Conservation (phyloP, 108 stramenopile species). For the Cylindrotheca fusiformis region DNA sequence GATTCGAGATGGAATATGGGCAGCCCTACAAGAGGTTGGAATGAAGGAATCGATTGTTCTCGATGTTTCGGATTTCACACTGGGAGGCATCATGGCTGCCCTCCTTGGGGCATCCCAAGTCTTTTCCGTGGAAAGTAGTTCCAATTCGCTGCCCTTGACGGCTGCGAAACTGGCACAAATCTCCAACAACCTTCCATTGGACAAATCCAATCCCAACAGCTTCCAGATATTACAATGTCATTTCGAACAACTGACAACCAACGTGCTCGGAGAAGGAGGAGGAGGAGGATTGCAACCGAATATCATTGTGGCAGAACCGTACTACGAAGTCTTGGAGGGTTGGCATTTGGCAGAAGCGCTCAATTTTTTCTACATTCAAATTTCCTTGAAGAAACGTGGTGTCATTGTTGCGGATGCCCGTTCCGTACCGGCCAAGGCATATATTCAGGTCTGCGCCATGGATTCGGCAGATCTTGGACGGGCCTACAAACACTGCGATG, state of each 20-base stretch:
- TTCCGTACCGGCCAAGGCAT: slow-evolving; percentile 48
- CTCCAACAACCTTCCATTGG: slow-evolving; percentile 48
- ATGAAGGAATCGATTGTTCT: slow-evolving; percentile 37
- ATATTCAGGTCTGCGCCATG: slow-evolving; percentile 69
- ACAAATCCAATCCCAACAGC: neutral
- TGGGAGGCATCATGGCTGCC: slow-evolving; percentile 77
- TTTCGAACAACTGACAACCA: slow-evolving; percentile 8
- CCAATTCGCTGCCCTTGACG: slow-evolving; percentile 32
- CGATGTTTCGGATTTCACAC: slow-evolving; percentile 76
- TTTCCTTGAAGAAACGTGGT: slow-evolving; percentile 37
- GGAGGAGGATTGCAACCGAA: slow-evolving; percentile 28
- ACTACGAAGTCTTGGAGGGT: slow-evolving; percentile 75
- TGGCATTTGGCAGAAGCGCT: slow-evolving; percentile 76
- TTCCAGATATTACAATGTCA: slow-evolving; percentile 33
- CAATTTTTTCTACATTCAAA: slow-evolving; percentile 64
- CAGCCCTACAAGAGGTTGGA: slow-evolving; percentile 37
- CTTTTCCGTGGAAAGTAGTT: slow-evolving; percentile 61
- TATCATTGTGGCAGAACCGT: slow-evolving; percentile 77
- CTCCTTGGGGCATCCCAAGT: slow-evolving; percentile 49
- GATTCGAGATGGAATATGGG: slow-evolving; percentile 38
- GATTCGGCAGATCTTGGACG: slow-evolving; percentile 41
- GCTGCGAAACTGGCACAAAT: slow-evolving; percentile 70
- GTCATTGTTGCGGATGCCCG: slow-evolving; percentile 36
- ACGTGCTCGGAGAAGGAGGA: neutral
- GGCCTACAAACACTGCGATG: slow-evolving; percentile 46